These are phyloP conservation scores for Suaeda aralocaspica DNA, from an alignment of 148 eudicot genomes.

Conservation along the genomic window DNA sequence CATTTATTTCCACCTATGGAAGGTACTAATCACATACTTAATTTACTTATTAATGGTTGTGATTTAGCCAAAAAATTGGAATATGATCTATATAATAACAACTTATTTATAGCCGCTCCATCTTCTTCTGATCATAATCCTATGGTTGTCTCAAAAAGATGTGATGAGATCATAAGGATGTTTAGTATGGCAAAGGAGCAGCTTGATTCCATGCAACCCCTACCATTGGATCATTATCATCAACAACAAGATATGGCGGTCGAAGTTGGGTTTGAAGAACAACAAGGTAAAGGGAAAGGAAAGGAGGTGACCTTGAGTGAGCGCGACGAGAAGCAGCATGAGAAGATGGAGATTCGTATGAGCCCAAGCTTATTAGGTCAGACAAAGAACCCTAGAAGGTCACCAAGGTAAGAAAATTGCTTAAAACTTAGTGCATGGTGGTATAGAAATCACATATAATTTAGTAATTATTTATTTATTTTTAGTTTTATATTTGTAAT, in stretches of 20 bases:
- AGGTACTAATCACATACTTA: slow-evolving; percentile 15
- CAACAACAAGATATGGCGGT: not conserved
- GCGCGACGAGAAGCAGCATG: slow-evolving; percentile 15
- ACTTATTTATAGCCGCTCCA: not conserved
- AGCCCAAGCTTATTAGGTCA: slow-evolving; percentile 10
- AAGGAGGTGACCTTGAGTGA: slow-evolving; percentile 12
- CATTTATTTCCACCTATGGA: slow-evolving; percentile 32
- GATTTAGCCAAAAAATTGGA: slow-evolving; percentile 48
- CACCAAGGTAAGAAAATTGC: slow-evolving; percentile 20
- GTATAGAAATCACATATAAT: too few relatives aligned
- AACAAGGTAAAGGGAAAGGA: not conserved
- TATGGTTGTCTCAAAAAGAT: slow-evolving; percentile 19
- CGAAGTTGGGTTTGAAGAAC: not conserved
- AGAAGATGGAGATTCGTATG: slow-evolving; percentile 11
- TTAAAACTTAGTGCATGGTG: too few relatives aligned
- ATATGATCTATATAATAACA: slow-evolving; percentile 26
- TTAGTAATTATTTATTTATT: too few relatives aligned
- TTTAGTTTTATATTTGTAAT: too few relatives aligned
- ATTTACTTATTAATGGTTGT: slow-evolving; percentile 39
- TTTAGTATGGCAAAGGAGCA: slow-evolving; percentile 33
- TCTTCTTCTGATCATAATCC: slow-evolving; percentile 17
- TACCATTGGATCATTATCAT: not conserved
- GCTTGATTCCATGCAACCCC: slow-evolving; percentile 15
- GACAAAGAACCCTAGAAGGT: slow-evolving; percentile 8
- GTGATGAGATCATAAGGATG: slow-evolving; percentile 40